Evolutionary conservation across 2,329 filamentous ascomycete genomes (phyloP).

Genomic region (Emergomyces africanus): DNA sequence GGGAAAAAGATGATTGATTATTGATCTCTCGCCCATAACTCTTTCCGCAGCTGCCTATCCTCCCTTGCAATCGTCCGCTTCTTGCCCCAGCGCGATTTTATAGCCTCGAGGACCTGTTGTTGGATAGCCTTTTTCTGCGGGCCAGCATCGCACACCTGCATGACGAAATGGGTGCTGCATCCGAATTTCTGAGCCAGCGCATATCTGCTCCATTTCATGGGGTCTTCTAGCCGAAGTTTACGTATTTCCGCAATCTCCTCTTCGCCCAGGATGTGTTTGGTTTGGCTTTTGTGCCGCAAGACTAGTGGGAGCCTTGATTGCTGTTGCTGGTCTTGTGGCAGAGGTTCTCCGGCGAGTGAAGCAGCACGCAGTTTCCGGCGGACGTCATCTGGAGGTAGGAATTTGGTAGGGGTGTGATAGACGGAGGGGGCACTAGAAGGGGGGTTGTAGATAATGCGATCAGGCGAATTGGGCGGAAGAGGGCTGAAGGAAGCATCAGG

Average conservation of each 20-base stretch:
- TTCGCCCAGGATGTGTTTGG: conserved; percentile 49
- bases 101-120: conserved; percentile 36
- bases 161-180: conserved; percentile 50
- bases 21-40: conserved; percentile 47
- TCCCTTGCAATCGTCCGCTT: conserved; percentile 48
- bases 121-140: conserved; percentile 37
- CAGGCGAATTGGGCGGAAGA: conserved; percentile 25
- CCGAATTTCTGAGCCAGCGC: conserved; percentile 50
- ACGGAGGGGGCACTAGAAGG: conserved; percentile 50
- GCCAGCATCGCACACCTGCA: conserved; percentile 44
- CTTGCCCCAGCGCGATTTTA: conserved; percentile 48
- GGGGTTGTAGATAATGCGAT: conserved; percentile 54
- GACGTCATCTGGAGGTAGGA: conserved; percentile 47
- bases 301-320: conserved; percentile 32
- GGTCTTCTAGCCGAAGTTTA: conserved; percentile 40
- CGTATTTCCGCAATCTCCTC: conserved; percentile 49
- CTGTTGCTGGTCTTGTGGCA: conserved; percentile 9
- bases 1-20: conserved; percentile 15
- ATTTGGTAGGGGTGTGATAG: conserved; percentile 52
- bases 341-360: conserved; percentile 11
- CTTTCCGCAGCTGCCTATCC: conserved; percentile 47
- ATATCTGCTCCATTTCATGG: conserved; percentile 45
- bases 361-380: conserved; percentile 37
- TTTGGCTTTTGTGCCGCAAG: conserved; percentile 35
- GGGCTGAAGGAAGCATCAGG: conserved; percentile 39